phyloP scores from a whole-genome alignment of 371 early-diverging fungal genomes.

The Mucor irregularis region DNA sequence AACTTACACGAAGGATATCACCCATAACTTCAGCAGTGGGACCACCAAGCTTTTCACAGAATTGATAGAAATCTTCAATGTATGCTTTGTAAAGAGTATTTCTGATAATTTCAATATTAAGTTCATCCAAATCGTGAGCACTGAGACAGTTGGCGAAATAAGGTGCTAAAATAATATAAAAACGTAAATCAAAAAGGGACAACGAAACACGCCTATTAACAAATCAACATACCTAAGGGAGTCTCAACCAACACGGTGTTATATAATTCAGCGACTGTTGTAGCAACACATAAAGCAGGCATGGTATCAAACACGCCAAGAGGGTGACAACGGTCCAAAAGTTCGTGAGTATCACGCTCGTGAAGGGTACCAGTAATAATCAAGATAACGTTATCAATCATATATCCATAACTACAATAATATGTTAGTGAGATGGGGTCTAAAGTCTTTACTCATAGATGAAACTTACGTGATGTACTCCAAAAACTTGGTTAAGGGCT shows the following conservation, averaged over 20 bases:
- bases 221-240: conserved; percentile 74
- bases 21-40: conserved; percentile 95
- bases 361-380: conserved; percentile 97
- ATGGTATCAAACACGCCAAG: conserved; percentile 96
- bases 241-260: conserved; percentile 96
- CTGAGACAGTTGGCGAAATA: conserved; percentile 96
- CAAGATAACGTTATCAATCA: conserved; percentile 99
- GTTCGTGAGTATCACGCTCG: conserved; percentile 95
- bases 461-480: conserved; percentile 91
- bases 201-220: no score
- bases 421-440: background rate
- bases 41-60: conserved; percentile 82
- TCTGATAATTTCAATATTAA: conserved; percentile 98
- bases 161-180: conserved; percentile 65
- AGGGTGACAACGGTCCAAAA: conserved; percentile 95
- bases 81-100: conserved; percentile 98
- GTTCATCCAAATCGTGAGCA: conserved; percentile 96
- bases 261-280: conserved; percentile 93
- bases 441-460: background rate
- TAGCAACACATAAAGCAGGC: conserved; percentile 97
- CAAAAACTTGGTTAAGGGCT: conserved; percentile 85
- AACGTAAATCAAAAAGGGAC: background rate
- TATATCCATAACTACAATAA: conserved; percentile 85
- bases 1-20: conserved; percentile 79
- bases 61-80: conserved; percentile 95